phyloP scores from a whole-genome alignment of 768 basidiomycete species.

The Boletus rufocinnamomeus region DNA sequence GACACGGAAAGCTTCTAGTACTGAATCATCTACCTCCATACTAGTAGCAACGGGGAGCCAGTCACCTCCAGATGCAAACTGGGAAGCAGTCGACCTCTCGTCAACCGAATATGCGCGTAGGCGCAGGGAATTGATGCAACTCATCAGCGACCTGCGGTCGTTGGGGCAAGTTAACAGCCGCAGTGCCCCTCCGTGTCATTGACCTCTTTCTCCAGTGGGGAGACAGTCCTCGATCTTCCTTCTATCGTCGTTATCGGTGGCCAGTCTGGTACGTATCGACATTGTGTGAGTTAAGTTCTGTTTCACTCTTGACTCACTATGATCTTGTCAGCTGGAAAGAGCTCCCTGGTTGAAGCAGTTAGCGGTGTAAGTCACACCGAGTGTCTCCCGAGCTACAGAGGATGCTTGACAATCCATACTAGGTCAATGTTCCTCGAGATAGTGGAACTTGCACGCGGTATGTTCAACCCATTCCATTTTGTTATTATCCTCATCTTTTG shows the following conservation, averaged over 20 bases:
- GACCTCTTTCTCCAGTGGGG: conserved; percentile 34
- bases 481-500: neutral
- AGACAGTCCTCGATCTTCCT: conserved; percentile 46
- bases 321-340: conserved; percentile 50
- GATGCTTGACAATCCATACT: neutral
- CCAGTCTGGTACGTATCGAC: conserved; percentile 47
- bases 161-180: conserved; percentile 38
- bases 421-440: conserved; percentile 65
- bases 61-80: conserved; percentile 16
- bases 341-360: conserved; percentile 59
- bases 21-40: conserved; percentile 5
- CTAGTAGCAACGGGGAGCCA: neutral
- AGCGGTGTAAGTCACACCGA: conserved; percentile 44
- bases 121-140: conserved; percentile 41
- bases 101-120: conserved; percentile 42
- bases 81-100: conserved; percentile 26
- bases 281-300: neutral
- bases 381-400: neutral
- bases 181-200: neutral
- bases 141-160: conserved; percentile 40
- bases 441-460: conserved; percentile 62
- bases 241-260: conserved; percentile 56
- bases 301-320: conserved; percentile 1
- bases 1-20: neutral
- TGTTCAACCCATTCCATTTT: neutral